Base-by-base conservation (phyloP, 2,329 filamentous ascomycete species). In the Pseudogymnoascus sp. region DNA sequence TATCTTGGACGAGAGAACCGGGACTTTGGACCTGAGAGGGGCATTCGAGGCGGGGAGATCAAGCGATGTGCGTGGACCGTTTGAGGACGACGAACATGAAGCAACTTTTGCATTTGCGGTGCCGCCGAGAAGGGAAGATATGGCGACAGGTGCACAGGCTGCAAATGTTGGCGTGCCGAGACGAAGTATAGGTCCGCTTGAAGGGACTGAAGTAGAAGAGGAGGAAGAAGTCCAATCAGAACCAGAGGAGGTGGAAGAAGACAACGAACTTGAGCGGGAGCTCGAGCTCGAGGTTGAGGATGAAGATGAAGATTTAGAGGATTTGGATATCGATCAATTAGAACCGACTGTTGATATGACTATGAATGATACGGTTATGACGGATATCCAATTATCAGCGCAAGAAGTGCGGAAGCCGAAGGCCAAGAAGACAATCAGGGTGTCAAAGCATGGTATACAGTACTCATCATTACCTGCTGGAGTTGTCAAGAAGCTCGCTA, bases 381-480 rank as follows among this genome's bases (percentile, higher is more conserved):
- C 60, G n/a, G 50, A 56, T 36, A 36, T 8, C 16, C 50, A 56
- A 56, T 21, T 56, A 34, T 56, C 28, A 34, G 14, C 8, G 10
- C 18, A 18, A 10, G 34, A 42, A 28, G 46, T 23, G 16, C 60
- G 46, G 70, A 70, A 72, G 46, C 70, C 70, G 44, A 67, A 70
- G 16, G 69, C 69, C 11, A 83, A 78, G 67, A 79, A 84, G 68
- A 82, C 84, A 67, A 80, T 85, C 59, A 74, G 82, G 66, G 69
- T 84, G 14, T 96, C 91, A 0, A 83, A 83, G 59, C 81, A 92
- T 70, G 90, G 90, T 25, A 85, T 89, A 60, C 84, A 88, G 65
- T 92, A 93, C 67, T 89, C 90, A 0, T 86, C 88, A 0, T 77
- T 96, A 44, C 90, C 92, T 2, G 77, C 83, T 0, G 82, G 85